These are phyloP conservation scores for Microdochium trichocladiopsis DNA, from an alignment of 2,329 filamentous ascomycete species.

Conservation along the genomic window DNA sequence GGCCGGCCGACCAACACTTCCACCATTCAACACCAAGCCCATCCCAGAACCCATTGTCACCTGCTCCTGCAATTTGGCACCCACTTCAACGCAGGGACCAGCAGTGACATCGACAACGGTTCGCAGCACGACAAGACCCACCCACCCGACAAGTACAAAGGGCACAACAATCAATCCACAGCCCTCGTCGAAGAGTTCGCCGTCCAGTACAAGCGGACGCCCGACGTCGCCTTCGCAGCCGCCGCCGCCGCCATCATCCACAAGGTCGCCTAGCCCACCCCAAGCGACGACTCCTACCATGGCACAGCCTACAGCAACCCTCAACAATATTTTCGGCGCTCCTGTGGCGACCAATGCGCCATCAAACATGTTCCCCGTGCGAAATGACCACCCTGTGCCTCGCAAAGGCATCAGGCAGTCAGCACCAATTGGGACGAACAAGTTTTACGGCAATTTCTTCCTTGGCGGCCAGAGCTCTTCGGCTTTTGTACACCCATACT, in stretches of 20 bases:
- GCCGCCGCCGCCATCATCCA: neutral
- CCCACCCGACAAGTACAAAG: neutral
- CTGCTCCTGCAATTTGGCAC: constrained; percentile 16
- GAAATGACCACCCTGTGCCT: constrained; percentile 51
- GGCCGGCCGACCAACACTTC: constrained; percentile 10
- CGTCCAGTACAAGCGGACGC: too few species aligned
- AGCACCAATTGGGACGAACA: constrained; percentile 63
- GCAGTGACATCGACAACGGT: constrained; percentile 9
- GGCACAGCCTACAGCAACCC: constrained; percentile 8
- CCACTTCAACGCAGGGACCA: constrained; percentile 6
- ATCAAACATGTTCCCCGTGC: constrained; percentile 35
- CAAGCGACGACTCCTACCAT: constrained; percentile 13
- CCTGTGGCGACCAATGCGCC: constrained; percentile 48
- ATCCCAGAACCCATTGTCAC: constrained; percentile 28
- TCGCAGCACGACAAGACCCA: constrained; percentile 2
- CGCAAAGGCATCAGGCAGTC: constrained; percentile 40
- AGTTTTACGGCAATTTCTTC: constrained; percentile 77
- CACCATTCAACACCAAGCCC: constrained; percentile 19
- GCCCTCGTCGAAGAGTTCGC: too few species aligned
- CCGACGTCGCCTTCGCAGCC: neutral
- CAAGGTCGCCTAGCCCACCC: neutral
- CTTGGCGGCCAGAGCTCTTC: constrained; percentile 63
- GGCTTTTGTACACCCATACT: constrained; percentile 71
- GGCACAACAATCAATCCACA: too few species aligned
- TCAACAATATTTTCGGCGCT: constrained; percentile 44